Conservation (phyloP, 495 filamentous ascomycete species). For the Staphylotrichum longicolle region DNA sequence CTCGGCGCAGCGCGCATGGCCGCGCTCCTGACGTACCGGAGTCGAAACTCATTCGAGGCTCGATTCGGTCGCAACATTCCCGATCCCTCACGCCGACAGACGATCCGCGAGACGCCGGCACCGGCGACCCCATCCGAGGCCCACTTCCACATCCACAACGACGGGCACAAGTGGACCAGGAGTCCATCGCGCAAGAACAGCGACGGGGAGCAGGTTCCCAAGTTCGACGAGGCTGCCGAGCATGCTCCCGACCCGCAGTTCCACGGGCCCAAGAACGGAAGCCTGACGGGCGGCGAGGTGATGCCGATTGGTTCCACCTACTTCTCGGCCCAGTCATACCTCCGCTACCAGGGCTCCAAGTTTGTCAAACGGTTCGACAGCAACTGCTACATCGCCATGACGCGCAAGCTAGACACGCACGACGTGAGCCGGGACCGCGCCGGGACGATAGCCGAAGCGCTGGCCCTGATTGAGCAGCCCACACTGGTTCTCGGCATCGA, state of each 20-base stretch:
- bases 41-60: slow-evolving; percentile 92
- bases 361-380: slow-evolving; percentile 96
- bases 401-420: slow-evolving; percentile 97
- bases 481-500: slow-evolving; percentile 89
- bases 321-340: slow-evolving; percentile 95
- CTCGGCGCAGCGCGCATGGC: slow-evolving; percentile 96
- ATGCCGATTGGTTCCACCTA: slow-evolving; percentile 70
- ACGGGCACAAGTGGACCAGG: slow-evolving; percentile 69
- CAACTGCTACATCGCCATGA: slow-evolving; percentile 99
- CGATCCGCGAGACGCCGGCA: slow-evolving; percentile 64
- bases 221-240: slow-evolving; percentile 14
- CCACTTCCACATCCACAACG: slow-evolving; percentile 93
- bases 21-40: slow-evolving; percentile 90
- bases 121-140: slow-evolving; percentile 70
- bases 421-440: slow-evolving; percentile 78
- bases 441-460: slow-evolving; percentile 63
- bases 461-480: slow-evolving; percentile 82
- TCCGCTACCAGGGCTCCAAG: slow-evolving; percentile 95
- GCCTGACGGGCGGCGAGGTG: slow-evolving; percentile 40
- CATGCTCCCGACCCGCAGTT: slow-evolving; percentile 68
- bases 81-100: slow-evolving; percentile 74
- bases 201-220: slow-evolving; percentile 8
- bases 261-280: slow-evolving; percentile 54
- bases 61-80: slow-evolving; percentile 92
- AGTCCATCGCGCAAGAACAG: slow-evolving; percentile 35